Conservation (phyloP, 1,284 basidiomycete species). For the Ceratobasidium sp. region DNA sequence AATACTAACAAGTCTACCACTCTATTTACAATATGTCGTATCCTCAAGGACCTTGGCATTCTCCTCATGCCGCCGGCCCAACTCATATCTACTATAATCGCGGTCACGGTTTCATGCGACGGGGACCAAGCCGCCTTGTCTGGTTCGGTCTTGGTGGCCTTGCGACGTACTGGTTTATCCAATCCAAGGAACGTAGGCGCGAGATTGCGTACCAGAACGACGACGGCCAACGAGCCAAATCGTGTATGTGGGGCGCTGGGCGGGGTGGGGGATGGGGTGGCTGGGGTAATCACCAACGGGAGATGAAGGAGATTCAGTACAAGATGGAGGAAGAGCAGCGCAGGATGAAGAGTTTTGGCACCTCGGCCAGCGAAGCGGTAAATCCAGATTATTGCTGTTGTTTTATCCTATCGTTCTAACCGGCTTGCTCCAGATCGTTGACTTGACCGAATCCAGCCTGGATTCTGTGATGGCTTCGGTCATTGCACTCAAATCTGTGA, state of each 20-base stretch:
- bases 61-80: constrained; percentile 5
- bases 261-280: constrained; percentile 11
- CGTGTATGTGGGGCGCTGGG: background rate
- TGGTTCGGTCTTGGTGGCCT: constrained; percentile 41
- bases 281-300: constrained; percentile 38
- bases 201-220: constrained; percentile 14
- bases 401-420: background rate
- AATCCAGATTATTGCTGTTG: background rate
- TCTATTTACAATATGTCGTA: constrained; percentile 20
- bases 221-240: background rate
- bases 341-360: constrained; percentile 16
- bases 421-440: constrained; percentile 21
- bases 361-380: constrained; percentile 20
- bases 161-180: constrained; percentile 36
- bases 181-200: constrained; percentile 22
- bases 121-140: constrained; percentile 28
- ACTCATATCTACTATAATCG: constrained; percentile 38
- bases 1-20: background rate
- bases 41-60: constrained; percentile 25
- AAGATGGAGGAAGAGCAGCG: constrained; percentile 39
- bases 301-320: constrained; percentile 29
- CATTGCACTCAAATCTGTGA: constrained; percentile 32
- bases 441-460: constrained; percentile 35
- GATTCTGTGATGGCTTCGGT: constrained; percentile 41
- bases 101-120: constrained; percentile 3